Percentiles rank a stretch among this genome's conserved stretches.
phyloP scores from a whole-genome alignment of 2,329 filamentous ascomycete genomes.

The Talaromyces sp. region DNA sequence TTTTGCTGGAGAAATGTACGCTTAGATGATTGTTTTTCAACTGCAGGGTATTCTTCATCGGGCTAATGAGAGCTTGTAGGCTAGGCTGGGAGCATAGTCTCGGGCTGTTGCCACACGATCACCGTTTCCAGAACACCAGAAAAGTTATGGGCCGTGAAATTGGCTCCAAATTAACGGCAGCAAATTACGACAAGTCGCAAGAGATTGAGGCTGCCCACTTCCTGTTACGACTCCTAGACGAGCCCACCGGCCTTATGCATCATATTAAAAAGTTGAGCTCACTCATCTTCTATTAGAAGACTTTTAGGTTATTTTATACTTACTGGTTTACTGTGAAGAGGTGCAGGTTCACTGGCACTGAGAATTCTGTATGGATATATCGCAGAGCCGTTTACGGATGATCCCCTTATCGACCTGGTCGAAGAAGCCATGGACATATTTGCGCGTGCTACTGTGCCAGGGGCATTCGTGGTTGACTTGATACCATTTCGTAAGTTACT shows the following conservation, averaged over 20 bases:
- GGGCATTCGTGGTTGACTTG: slow-evolving; percentile 43
- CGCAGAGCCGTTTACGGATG: slow-evolving; percentile 30
- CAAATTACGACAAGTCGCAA: slow-evolving; percentile 39
- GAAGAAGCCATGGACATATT: slow-evolving; percentile 38
- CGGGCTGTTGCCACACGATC: slow-evolving; percentile 31
- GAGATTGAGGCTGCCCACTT: slow-evolving; percentile 43
- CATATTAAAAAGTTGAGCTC: slow-evolving; percentile 37
- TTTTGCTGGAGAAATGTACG: slow-evolving; percentile 34
- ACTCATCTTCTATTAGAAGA: not conserved
- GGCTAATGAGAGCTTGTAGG: slow-evolving; percentile 14
- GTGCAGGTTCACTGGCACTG: slow-evolving; percentile 37
- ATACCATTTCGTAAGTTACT: slow-evolving; percentile 36
- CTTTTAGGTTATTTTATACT: not conserved
- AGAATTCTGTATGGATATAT: slow-evolving; percentile 45
- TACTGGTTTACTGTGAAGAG: slow-evolving; percentile 17
- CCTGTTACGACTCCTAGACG: slow-evolving; percentile 38
- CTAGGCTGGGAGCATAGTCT: slow-evolving; percentile 37
- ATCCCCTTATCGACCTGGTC: slow-evolving; percentile 42
- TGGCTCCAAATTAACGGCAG: slow-evolving; percentile 37
- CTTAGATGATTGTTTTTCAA: slow-evolving; percentile 28
- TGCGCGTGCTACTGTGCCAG: slow-evolving; percentile 35
- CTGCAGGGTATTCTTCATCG: slow-evolving; percentile 3
- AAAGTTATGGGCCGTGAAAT: slow-evolving; percentile 43
- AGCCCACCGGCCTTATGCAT: slow-evolving; percentile 32
- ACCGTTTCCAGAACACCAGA: slow-evolving; percentile 38